These are phyloP conservation scores for Withania somnifera DNA, from an alignment of 305 asterid species.

Conservation along the genomic window DNA sequence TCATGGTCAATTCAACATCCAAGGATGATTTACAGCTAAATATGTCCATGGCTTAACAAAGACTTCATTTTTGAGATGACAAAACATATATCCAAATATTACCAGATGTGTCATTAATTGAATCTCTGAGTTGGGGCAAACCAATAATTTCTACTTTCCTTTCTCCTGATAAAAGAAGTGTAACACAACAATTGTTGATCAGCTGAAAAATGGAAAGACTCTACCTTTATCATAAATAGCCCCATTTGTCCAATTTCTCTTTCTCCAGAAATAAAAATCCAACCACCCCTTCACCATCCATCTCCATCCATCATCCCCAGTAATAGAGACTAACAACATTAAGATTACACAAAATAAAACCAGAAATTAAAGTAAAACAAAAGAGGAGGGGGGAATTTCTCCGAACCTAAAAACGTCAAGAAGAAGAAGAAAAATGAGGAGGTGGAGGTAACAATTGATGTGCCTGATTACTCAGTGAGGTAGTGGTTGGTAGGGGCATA, in stretches of 20 bases:
- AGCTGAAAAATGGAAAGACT: background rate
- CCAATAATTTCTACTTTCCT: slow-evolving; percentile 4
- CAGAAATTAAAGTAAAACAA: slow-evolving; percentile 4
- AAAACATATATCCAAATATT: background rate
- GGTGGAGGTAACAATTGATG: slow-evolving; percentile 65
- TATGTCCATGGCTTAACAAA: background rate
- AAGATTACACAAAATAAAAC: slow-evolving; percentile 12
- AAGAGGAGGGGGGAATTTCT: background rate
- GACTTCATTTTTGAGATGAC: background rate
- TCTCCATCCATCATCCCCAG: background rate
- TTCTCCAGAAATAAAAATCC: background rate
- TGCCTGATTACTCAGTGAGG: slow-evolving; percentile 17
- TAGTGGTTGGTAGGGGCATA: slow-evolving; percentile 4
- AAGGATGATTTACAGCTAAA: background rate
- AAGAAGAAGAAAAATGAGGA: slow-evolving; percentile 60
- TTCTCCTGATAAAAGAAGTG: background rate
- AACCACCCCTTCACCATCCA: background rate
- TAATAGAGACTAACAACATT: background rate
- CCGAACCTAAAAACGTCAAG: slow-evolving; percentile 22
- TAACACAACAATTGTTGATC: background rate
- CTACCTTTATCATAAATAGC: background rate
- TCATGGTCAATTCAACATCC: background rate
- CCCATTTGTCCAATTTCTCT: background rate
- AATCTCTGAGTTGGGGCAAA: background rate
- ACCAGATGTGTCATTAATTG: background rate